Base-by-base conservation (phyloP, 148 eudicot genomes). In the Linanthus parryae region DNA sequence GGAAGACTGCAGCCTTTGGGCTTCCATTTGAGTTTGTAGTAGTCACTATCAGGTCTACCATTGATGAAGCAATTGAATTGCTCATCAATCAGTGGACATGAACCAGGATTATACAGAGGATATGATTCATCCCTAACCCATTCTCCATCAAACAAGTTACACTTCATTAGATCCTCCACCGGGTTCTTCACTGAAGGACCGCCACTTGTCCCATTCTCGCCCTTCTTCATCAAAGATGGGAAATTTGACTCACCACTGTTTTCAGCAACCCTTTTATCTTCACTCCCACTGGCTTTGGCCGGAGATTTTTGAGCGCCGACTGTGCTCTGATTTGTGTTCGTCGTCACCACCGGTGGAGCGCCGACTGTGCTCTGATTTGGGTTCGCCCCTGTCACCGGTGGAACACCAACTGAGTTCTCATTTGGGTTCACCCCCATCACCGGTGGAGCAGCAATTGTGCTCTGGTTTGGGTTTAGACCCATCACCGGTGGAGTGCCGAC, bases 51-150 rank as follows among this genome's bases (percentile, higher is more conserved):
- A 52, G 81, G 85, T 61, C 96, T 75, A 17, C 73, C 74, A 70
- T 83, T 87, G 8, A 36, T 67, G 43, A 68, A 73, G 58, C 92
- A 87, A 61, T 81, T 58, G 56, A 87, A 87, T 7, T 79, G 75
- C 30, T 81, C 83, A 31, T 81, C 92, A 29, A 87, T 81, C 40
- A 57, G 65, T 12, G 88, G 79, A 57, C 96, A 87, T 0, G 92
- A 87, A 33, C 96, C 88, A 6, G 73, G 81, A 48, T 47, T 50
- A 60, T 87, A 87, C 38, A 78, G 54, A 9, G 96, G 96, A 42
- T 72, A 69, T 0, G 78, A 58, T 38, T 73, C 77, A 65, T 87
- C 96, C 50, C 43, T 78, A 40, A 87, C 92, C 96, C 96, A 87
- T 63, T 60, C 54, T 23, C 96, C 96, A 57, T 87, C 81, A 58